phyloP scores from a whole-genome alignment of 345 rosid species.

The Citrus australasica region DNA sequence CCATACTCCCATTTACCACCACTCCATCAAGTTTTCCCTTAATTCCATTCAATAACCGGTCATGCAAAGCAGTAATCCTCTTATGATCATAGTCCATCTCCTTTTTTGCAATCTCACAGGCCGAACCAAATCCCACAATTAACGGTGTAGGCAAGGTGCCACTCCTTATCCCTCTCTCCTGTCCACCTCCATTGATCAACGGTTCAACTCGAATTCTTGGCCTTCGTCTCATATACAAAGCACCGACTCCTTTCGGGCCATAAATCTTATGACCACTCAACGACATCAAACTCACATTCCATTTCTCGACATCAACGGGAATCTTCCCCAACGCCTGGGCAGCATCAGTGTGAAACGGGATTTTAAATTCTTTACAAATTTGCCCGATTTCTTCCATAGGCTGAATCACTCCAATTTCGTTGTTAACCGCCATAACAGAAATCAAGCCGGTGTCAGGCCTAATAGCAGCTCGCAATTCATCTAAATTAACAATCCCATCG shows the following conservation, averaged over 20 bases:
- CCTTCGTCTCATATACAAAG: slow-evolving; percentile 77
- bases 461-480: slow-evolving; percentile 52
- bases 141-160: slow-evolving; percentile 89
- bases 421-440: slow-evolving; percentile 93
- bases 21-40: slow-evolving; percentile 74
- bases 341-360: slow-evolving; percentile 90
- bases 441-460: slow-evolving; percentile 82
- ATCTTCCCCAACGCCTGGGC: slow-evolving; percentile 97
- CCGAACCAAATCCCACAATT: slow-evolving; percentile 85
- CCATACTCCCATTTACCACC: slow-evolving; percentile 82
- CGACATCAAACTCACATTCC: slow-evolving; percentile 94
- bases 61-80: slow-evolving; percentile 58
- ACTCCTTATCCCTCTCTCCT: slow-evolving; percentile 95
- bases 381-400: slow-evolving; percentile 88
- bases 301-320: slow-evolving; percentile 76
- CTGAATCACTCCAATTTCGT: slow-evolving; percentile 93
- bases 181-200: slow-evolving; percentile 95
- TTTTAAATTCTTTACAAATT: slow-evolving; percentile 73
- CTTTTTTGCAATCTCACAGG: slow-evolving; percentile 79
- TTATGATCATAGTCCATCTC: slow-evolving; percentile 89
- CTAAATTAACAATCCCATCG: slow-evolving; percentile 78
- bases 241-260: slow-evolving; percentile 95
- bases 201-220: slow-evolving; percentile 89
- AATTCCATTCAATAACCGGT: slow-evolving; percentile 70
- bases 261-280: slow-evolving; percentile 91